These are phyloP conservation scores for Fusarium nurragi DNA, from an alignment of 2,329 filamentous ascomycete genomes.

Conservation along the genomic window DNA sequence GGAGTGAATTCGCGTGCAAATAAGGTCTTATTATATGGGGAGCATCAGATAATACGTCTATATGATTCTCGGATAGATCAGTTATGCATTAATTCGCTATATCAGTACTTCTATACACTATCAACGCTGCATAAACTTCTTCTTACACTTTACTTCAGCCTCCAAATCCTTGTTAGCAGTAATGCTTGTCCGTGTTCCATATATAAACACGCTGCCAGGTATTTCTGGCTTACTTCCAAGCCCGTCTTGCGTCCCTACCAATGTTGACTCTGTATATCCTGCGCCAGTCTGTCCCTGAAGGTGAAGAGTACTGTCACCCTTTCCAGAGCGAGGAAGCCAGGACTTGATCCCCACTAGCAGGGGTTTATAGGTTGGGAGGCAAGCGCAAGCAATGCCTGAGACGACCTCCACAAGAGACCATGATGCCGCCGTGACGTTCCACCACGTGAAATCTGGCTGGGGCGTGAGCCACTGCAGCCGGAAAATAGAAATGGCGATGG, in stretches of 20 bases:
- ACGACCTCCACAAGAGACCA: constrained; percentile 37
- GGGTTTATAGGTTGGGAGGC: constrained; percentile 28
- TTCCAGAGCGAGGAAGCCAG: accelerated
- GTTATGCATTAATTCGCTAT: no score
- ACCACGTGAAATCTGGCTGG: constrained; percentile 21
- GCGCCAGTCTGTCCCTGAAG: not conserved
- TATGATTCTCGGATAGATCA: no score
- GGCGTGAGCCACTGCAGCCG: constrained; percentile 34
- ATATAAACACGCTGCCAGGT: not conserved
- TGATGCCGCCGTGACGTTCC: constrained; percentile 22
- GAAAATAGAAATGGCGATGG: constrained; percentile 18
- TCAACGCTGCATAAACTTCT: not conserved
- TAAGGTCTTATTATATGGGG: no score
- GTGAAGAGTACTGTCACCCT: not conserved
- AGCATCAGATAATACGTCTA: no score
- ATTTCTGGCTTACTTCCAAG: not conserved
- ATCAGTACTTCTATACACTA: not conserved
- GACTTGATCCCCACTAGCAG: not conserved
- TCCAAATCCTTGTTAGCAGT: not conserved
- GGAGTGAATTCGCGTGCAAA: no score
- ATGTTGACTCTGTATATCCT: not conserved
- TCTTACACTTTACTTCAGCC: not conserved
- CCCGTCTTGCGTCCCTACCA: not conserved
- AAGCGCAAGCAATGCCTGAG: constrained; percentile 34
- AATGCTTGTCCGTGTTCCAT: constrained; percentile 21